Evolutionary conservation across 1,284 basidiomycete genomes (phyloP), one percentile per base, ranked within the genome.

Genomic region (Sporisorium reilianum): DNA sequence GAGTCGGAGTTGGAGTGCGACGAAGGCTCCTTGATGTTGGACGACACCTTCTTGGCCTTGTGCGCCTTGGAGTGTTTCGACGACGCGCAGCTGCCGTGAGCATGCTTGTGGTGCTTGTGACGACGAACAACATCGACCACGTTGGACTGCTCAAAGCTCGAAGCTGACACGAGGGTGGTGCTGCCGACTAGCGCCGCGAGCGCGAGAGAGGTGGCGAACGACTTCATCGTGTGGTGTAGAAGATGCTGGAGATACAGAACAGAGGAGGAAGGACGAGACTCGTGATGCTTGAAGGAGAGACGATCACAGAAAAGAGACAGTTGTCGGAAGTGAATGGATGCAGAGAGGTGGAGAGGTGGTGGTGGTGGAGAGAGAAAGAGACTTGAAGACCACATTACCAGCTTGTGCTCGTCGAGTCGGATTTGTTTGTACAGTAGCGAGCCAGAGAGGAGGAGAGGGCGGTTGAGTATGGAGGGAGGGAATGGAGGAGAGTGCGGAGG

Each of bases 131-230:
- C 49, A 22, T 52, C 53, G 38, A 45, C 60, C 10, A 68, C 52
- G 46, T 64, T 44, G 22, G 59, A 50, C 22, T 64, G 55, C 40
- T 60, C 67, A 28, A 67, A 41, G 46, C 45, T 61, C 22, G 74
- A 73, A 7, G 74, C 74, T 14, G 70, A 60, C 16, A 71, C 74
- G 48, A 76, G 38, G 26, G 70, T 55, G 46, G 70, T 64, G 64
- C 61, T 68, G 22, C 58, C 70, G n/a, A 76, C 45, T 23, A 74
- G 28, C 28, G 65, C 74, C 11, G 61, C 64, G 30, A 73, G 52
- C 30, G 61, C 64, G 40, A 73, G 57, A 18, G 65, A 45, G 52
- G 61, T 50, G 46, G 61, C 48, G 41, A 68, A 56, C 20, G 30
- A 76, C 64, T 74, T 77, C 75, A 74, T 77, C 25, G 36, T 67